Conservation (phyloP, 306 rosid genomes). For the Quercus parvula region DNA sequence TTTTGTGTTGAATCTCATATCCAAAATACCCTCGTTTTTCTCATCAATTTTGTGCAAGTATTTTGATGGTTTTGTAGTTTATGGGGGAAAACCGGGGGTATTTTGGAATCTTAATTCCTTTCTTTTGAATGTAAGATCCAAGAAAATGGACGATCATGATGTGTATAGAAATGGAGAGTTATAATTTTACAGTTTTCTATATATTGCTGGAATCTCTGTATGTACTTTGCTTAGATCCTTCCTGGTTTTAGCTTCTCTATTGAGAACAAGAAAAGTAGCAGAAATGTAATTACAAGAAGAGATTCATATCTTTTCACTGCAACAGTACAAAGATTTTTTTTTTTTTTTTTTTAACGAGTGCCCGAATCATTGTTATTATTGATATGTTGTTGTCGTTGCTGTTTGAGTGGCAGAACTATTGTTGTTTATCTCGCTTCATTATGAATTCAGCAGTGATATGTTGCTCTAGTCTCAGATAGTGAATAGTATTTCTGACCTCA, state of each 20-base stretch:
- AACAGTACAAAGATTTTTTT: slow-evolving; percentile 12
- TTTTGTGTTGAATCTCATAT: slow-evolving; percentile 28
- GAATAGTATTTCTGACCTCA: slow-evolving; percentile 16
- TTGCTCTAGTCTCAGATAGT: slow-evolving; percentile 2
- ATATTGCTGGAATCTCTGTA: slow-evolving; percentile 20
- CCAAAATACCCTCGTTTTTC: slow-evolving; percentile 92
- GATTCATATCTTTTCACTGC: slow-evolving; percentile 31
- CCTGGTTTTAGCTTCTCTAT: slow-evolving; percentile 6
- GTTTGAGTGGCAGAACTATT: slow-evolving; percentile 4
- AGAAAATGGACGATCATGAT: slow-evolving; percentile 26
- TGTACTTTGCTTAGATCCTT: slow-evolving; percentile 23
- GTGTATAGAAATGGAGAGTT: slow-evolving; percentile 29
- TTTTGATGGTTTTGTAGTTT: slow-evolving; percentile 14
- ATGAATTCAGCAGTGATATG: slow-evolving; percentile 19
- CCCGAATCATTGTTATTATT: too few species aligned
- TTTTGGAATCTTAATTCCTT: slow-evolving; percentile 47
- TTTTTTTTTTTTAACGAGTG: too few species aligned
- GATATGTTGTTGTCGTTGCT: not conserved
- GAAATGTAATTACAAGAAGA: slow-evolving; percentile 25
- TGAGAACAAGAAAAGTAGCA: slow-evolving; percentile 16
- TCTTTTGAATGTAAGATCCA: slow-evolving; percentile 24
- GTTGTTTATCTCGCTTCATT: slow-evolving; percentile 1
- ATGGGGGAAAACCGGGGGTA: slow-evolving; percentile 82
- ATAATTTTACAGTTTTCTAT: slow-evolving; percentile 12
- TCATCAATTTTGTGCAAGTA: slow-evolving; percentile 23